Conservation (phyloP, 2,329 filamentous ascomycete species). For the Claviceps sp. region DNA sequence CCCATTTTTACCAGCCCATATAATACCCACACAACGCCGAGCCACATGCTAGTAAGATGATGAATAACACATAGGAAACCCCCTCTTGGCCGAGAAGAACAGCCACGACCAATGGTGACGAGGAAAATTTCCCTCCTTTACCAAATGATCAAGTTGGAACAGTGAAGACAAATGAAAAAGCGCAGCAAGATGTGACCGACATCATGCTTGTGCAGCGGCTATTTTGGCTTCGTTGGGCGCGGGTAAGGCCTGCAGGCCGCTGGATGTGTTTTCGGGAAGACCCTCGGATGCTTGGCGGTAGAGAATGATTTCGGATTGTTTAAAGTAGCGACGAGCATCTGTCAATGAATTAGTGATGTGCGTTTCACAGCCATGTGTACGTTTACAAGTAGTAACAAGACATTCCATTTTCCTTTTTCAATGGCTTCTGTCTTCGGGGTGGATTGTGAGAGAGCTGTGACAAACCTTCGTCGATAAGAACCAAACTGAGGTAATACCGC, state of each 20-base stretch:
- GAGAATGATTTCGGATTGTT: slow-evolving; percentile 96
- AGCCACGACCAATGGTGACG: not conserved
- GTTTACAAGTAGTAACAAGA: too few species aligned
- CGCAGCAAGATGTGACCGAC: not conserved
- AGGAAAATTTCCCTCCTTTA: not conserved
- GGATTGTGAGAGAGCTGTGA: slow-evolving; percentile 2
- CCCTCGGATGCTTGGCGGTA: slow-evolving; percentile 66
- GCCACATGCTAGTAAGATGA: slow-evolving; percentile 22
- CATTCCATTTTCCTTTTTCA: too few species aligned
- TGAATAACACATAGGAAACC: slow-evolving; percentile 7
- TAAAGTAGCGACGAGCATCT: slow-evolving; percentile 97
- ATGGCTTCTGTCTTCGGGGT: too few species aligned
- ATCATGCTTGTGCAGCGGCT: slow-evolving; percentile 21
- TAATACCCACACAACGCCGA: slow-evolving; percentile 22
- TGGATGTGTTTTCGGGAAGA: slow-evolving; percentile 14
- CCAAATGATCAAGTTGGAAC: not conserved
- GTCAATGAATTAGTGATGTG: not conserved
- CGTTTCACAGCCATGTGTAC: too few species aligned
- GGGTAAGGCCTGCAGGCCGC: slow-evolving; percentile 27
- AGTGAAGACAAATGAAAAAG: not conserved
- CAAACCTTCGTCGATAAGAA: slow-evolving; percentile 86
- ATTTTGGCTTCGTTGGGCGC: slow-evolving; percentile 33
- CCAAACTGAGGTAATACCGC: slow-evolving; percentile 90
- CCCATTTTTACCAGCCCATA: not conserved
- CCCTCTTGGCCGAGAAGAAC: not conserved